A percentile compares a stretch with the other conserved stretches of the same genome.
phyloP scores from a whole-genome alignment of 2,329 filamentous ascomycete genomes.

The Aspergillus sp. region DNA sequence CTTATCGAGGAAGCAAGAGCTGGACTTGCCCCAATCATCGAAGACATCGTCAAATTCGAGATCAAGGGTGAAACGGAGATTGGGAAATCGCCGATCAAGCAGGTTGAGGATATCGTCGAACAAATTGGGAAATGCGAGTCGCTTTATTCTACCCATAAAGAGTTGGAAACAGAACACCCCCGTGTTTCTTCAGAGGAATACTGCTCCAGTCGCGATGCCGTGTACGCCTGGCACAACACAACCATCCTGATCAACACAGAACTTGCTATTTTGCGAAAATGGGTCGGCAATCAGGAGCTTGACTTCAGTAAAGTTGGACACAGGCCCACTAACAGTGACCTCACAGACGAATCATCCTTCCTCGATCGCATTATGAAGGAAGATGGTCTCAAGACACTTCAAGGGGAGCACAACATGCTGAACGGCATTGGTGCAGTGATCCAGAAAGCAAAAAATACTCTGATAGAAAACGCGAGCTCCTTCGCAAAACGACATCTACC shows the following conservation, averaged over 20 bases:
- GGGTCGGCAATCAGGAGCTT: slow-evolving; percentile 94
- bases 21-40: slow-evolving; percentile 71
- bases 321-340: slow-evolving; percentile 66
- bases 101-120: slow-evolving; percentile 83
- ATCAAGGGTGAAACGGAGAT: slow-evolving; percentile 92
- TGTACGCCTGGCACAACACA: slow-evolving; percentile 96
- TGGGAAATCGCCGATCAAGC: slow-evolving; percentile 81
- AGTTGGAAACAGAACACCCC: slow-evolving; percentile 73
- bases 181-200: slow-evolving; percentile 75
- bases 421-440: slow-evolving; percentile 81
- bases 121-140: slow-evolving; percentile 88
- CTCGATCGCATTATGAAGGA: slow-evolving; percentile 94
- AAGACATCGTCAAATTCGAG: slow-evolving; percentile 88
- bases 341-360: slow-evolving; percentile 89
- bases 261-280: slow-evolving; percentile 84
- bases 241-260: slow-evolving; percentile 95
- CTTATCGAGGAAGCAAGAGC: slow-evolving; percentile 82
- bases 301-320: slow-evolving; percentile 79
- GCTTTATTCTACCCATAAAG: slow-evolving; percentile 77
- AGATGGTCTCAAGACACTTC: slow-evolving; percentile 87
- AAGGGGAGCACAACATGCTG: slow-evolving; percentile 80
- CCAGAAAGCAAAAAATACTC: slow-evolving; percentile 85
- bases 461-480: slow-evolving; percentile 79
- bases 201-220: slow-evolving; percentile 78
- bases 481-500: slow-evolving; percentile 90